Percentiles rank a stretch among this genome's conserved stretches.
Evolutionary conservation across 2,329 filamentous ascomycete species (phyloP).

Genomic region (Calonectria multiphialidica): DNA sequence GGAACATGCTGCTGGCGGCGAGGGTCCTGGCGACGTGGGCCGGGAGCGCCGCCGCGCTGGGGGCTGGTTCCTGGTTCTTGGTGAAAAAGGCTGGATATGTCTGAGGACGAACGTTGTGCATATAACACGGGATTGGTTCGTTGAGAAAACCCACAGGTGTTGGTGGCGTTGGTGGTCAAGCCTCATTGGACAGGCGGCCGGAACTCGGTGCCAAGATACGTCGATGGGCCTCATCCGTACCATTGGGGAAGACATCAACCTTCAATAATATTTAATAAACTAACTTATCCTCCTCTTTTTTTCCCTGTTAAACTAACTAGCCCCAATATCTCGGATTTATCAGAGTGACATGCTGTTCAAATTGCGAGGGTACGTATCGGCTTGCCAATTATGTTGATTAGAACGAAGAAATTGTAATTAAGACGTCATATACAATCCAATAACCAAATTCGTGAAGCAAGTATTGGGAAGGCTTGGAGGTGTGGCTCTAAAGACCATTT

Average conservation of each 20-base stretch:
- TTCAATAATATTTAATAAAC: not conserved
- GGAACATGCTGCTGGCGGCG: conserved; percentile 13
- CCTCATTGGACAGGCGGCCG: not conserved
- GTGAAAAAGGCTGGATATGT: not conserved
- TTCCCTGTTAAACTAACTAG: too few species aligned
- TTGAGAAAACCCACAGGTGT: not conserved
- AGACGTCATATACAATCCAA: too few species aligned
- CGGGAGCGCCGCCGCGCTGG: conserved; percentile 23
- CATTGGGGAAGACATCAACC: not conserved
- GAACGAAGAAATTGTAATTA: too few species aligned
- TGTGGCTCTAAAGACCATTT: too few species aligned
- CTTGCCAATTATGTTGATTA: too few species aligned
- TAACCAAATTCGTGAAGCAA: too few species aligned
- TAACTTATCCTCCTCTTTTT: not conserved
- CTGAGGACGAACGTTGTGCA: not conserved
- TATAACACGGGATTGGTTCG: not conserved
- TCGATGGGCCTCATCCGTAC: not conserved
- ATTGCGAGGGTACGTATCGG: too few species aligned
- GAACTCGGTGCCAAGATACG: not conserved
- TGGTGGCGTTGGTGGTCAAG: not conserved
- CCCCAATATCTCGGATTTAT: not conserved
- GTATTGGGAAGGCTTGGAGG: too few species aligned
- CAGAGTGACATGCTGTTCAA: too few species aligned
- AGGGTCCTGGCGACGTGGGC: conserved; percentile 33
- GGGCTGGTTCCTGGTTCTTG: conserved; percentile 22